Evolutionary conservation across 306 rosid species (phyloP), one percentile per base, ranked within the genome.

Genomic region (Sechiopsis laciniata): DNA sequence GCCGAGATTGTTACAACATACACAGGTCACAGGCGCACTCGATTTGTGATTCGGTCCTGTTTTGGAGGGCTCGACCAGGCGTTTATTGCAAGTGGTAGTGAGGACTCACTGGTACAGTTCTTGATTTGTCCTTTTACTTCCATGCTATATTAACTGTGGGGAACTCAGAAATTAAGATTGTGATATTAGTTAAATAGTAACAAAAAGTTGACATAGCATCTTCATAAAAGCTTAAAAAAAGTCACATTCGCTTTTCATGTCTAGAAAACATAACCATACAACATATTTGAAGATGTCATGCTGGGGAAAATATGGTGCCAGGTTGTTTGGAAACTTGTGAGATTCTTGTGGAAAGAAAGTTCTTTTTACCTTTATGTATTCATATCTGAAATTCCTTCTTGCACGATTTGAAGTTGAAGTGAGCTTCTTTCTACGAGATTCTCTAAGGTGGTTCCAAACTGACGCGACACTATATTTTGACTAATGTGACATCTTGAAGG

Each of bases 11-110:
- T 95, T 76, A 81, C 85, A 75, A 88, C 87, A 86, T 95, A 86
- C 86, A 85, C 60, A 85, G 93, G 97, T 80, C 99, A 88, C 75
- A 87, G 80, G 57, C 97, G 96, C 46, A 1, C 85, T 65, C 90
- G 99, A 26, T 95, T 88, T 77, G 19, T 95, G 65, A 88, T 95
- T 79, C 85, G 95, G 81, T 91, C 99, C 58, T 95, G 99, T 84
- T 95, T 95, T 73, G 99, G 99, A 71, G 99, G 99, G 74, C 87
- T 87, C 52, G 82, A 87, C 45, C 89, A 95, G 87, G 82, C 93
- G 76, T 95, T 95, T 75, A 78, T 95, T 82, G 99, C 97, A 75
- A 89, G 99, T 64, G 99, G 99, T 72, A 91, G 99, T 81, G 99
- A 95, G 90, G 99, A 95, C 80, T 95, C 99, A 67, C 96, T 86